A percentile compares a stretch with the other conserved stretches of the same genome.
Evolutionary conservation across 306 rosid species (phyloP).

Genomic region (Ceratonia siliqua): DNA sequence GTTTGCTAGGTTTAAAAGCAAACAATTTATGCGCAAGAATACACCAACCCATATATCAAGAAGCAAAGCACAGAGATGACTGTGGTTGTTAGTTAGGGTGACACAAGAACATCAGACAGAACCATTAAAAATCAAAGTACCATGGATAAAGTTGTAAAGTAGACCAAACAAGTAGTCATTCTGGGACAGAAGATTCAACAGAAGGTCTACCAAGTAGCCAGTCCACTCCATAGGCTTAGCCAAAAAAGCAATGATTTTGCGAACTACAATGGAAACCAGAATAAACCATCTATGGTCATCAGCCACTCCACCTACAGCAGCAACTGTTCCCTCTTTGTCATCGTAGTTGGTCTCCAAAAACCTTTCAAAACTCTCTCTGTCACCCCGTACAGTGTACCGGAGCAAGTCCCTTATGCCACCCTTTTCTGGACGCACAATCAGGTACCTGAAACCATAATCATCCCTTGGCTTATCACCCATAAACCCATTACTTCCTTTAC

Average conservation of each 20-base stretch:
- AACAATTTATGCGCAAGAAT: slow-evolving; percentile 3
- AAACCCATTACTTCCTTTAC: neutral
- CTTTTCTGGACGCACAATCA: slow-evolving; percentile 63
- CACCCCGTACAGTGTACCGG: slow-evolving; percentile 35
- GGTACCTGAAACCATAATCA: slow-evolving; percentile 34
- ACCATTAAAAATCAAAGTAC: slow-evolving; percentile 22
- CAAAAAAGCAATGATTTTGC: slow-evolving; percentile 52
- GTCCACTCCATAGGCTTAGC: slow-evolving; percentile 66
- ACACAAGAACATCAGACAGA: neutral
- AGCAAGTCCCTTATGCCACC: slow-evolving; percentile 54
- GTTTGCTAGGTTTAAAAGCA: neutral
- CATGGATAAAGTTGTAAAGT: slow-evolving; percentile 50
- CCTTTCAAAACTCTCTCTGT: slow-evolving; percentile 30
- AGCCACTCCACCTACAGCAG: slow-evolving; percentile 22
- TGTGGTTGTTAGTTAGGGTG: too few relatives aligned
- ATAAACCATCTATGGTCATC: slow-evolving; percentile 58
- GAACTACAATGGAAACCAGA: slow-evolving; percentile 52
- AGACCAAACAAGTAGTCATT: slow-evolving; percentile 56
- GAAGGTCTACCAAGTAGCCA: slow-evolving; percentile 63
- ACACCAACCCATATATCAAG: neutral
- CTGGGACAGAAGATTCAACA: slow-evolving; percentile 65
- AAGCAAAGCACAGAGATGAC: neutral
- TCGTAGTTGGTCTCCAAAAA: slow-evolving; percentile 48
- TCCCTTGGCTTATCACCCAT: neutral
- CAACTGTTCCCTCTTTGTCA: neutral